These are phyloP conservation scores for Fusarium sp. DNA, from an alignment of 2,329 filamentous ascomycete species.

Conservation along the genomic window DNA sequence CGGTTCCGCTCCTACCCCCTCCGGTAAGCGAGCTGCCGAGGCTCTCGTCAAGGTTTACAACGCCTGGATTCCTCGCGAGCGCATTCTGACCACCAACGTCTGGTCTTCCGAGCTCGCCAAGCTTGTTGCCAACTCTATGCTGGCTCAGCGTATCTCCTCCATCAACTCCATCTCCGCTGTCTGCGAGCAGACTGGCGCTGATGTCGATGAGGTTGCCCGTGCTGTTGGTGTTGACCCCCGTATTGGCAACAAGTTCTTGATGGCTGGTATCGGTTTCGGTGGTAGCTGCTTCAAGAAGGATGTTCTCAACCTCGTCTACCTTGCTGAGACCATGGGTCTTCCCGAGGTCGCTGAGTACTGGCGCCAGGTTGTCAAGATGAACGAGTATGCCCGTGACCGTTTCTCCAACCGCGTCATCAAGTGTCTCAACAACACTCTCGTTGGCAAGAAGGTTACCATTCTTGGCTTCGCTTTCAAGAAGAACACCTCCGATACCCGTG, in stretches of 20 bases:
- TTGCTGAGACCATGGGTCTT: conserved; percentile 75
- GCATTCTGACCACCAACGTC: conserved; percentile 77
- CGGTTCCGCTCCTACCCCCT: conserved; percentile 70
- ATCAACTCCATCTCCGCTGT: conserved; percentile 86
- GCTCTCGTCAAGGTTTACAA: conserved; percentile 74
- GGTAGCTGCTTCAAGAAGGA: conserved; percentile 88
- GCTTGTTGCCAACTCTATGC: conserved; percentile 81
- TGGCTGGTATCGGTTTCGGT: conserved; percentile 80
- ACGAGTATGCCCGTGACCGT: conserved; percentile 77
- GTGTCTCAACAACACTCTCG: conserved; percentile 74
- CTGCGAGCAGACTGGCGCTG: conserved; percentile 79
- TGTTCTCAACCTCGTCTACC: conserved; percentile 76
- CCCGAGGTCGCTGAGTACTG: conserved; percentile 81
- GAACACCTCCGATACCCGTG: conserved; percentile 79
- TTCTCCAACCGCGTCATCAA: conserved; percentile 74
- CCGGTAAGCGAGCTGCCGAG: conserved; percentile 70
- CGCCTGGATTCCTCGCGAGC: conserved; percentile 73
- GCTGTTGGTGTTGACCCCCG: conserved; percentile 76
- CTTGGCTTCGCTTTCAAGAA: conserved; percentile 85
- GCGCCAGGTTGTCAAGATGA: conserved; percentile 78
- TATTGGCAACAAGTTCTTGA: conserved; percentile 78
- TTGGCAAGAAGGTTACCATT: conserved; percentile 76
- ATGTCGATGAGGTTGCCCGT: conserved; percentile 76
- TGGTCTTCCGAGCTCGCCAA: conserved; percentile 85
- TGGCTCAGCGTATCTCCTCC: conserved; percentile 82